Percentiles rank a stretch among this genome's conserved stretches.
Conservation (phyloP, 139 green algal species). For the Chlorella sp. region DNA sequence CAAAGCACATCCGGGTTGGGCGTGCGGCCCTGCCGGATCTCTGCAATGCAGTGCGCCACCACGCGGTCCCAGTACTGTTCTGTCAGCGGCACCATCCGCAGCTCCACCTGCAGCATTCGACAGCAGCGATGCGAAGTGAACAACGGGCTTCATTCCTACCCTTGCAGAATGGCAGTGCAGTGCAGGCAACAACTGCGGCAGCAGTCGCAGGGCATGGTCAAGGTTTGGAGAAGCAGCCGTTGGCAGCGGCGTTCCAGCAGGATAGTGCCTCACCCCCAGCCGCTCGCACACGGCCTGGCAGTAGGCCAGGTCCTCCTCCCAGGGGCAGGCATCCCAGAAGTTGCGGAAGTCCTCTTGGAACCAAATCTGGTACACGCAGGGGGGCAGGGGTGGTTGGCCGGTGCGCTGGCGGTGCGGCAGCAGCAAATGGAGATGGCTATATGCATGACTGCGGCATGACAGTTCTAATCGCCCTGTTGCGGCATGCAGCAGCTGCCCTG, state of each 20-base stretch:
- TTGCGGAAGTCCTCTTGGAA: slow-evolving; percentile 94
- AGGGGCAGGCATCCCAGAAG: slow-evolving; percentile 95
- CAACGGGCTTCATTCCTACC: too few species aligned
- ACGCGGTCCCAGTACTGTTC: slow-evolving; percentile 94
- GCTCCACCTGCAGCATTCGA: slow-evolving; percentile 61
- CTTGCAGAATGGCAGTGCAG: too few species aligned
- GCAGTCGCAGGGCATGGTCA: slow-evolving; percentile 54
- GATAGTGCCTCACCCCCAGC: slow-evolving; percentile 26
- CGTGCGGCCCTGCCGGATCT: slow-evolving; percentile 91
- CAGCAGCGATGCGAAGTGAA: too few species aligned
- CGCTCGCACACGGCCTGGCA: slow-evolving; percentile 72
- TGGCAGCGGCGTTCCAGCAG: too few species aligned
- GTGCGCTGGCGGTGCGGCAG: slow-evolving; percentile 56
- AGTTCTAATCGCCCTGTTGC: too few species aligned
- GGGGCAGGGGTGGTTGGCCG: too few species aligned
- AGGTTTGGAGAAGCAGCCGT: too few species aligned
- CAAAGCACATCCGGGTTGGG: slow-evolving; percentile 99
- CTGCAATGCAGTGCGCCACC: slow-evolving; percentile 82
- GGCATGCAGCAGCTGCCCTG: too few species aligned
- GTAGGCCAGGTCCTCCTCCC: slow-evolving; percentile 96
- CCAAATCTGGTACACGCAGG: slow-evolving; percentile 24
- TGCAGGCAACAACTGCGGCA: slow-evolving; percentile 81
- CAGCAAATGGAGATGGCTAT: too few species aligned
- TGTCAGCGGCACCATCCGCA: slow-evolving; percentile 87
- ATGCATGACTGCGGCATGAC: too few species aligned